Evolutionary conservation across 257 asterid genomes (phyloP), one percentile per base, ranked within the genome.

Genomic region (Jasminum sambac): DNA sequence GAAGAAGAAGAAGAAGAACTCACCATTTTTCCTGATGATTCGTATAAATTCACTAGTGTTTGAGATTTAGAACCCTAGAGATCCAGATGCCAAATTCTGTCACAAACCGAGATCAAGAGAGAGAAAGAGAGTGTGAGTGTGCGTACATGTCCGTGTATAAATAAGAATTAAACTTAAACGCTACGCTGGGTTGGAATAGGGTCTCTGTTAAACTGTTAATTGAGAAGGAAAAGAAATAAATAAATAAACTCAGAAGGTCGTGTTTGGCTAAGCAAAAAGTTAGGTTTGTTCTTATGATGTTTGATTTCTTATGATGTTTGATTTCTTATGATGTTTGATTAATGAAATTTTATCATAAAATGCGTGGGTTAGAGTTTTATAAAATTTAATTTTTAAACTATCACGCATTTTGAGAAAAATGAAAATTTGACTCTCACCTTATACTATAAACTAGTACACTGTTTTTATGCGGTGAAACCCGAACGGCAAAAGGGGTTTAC

Each of bases 1-100:
- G 19, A 64, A 69, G n/a, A n/a, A n/a, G n/a, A 30, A 30, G 36
- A 30, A 41, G 73, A 66, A 73, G 19, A 64, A 69, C 84, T 81
- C 81, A 81, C 88, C 88, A 84, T 84, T 76, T 80, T 40, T 19
- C 14, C 62, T 55, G 34, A 11, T 8, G 62, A 23, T 55, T 55
- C 23, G 36, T 36, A 66, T 36, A 67, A 50, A 75, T 69, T 72
- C 67, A 67, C 76, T 65, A 72, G 62, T 26, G 21, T 19, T 64
- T 30, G 72, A 68, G 67, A 73, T 46, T 66, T 67, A 55, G 69
- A 67, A 66, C 71, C 73, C 75, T 37, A 44, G 77, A 78, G 81
- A 83, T 77, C 89, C 75, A 61, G 43, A 70, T 9, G 71, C 62
- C 26, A 74, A 72, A 62, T 55, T 74, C 71, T 59, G 40, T 70